Conservation (phyloP, 2,329 filamentous ascomycete species). For the Fusarium cicatricum region DNA sequence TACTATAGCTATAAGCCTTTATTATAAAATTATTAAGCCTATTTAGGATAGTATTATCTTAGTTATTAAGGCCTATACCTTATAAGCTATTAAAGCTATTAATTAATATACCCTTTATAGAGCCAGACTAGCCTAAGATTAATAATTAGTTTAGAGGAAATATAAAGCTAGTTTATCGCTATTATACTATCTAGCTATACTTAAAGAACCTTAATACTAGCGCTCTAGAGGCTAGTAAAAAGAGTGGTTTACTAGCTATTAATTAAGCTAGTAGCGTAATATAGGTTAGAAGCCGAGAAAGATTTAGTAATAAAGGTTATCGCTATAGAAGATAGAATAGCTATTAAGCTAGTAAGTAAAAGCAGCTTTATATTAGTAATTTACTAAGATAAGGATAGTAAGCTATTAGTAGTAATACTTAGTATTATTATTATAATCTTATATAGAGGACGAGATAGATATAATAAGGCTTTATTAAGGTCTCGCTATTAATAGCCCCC, state of each 20-base stretch:
- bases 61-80: not conserved
- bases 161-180: too few relatives aligned
- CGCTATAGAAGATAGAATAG: too few relatives aligned
- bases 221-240: not conserved
- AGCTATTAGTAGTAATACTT: too few relatives aligned
- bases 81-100: conserved; percentile 1
- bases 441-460: too few relatives aligned
- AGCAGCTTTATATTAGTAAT: too few relatives aligned
- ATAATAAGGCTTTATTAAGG: too few relatives aligned
- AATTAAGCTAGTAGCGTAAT: conserved; percentile 19
- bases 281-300: conserved; percentile 18
- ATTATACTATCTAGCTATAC: conserved; percentile 13
- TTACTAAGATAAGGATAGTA: too few relatives aligned
- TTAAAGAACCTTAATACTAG: conserved; percentile 12
- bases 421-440: too few relatives aligned
- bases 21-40: conserved; percentile 10
- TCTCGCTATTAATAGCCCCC: too few relatives aligned
- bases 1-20: conserved; percentile 2
- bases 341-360: too few relatives aligned
- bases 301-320: conserved; percentile 9
- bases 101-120: not conserved
- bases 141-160: not conserved
- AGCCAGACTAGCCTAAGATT: not conserved
- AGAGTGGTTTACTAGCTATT: conserved; percentile 1
- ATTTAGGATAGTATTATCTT: conserved; percentile 8